Base-by-base conservation (phyloP, 1,139 yeast species). In the Trichomonascaceae sp. region DNA sequence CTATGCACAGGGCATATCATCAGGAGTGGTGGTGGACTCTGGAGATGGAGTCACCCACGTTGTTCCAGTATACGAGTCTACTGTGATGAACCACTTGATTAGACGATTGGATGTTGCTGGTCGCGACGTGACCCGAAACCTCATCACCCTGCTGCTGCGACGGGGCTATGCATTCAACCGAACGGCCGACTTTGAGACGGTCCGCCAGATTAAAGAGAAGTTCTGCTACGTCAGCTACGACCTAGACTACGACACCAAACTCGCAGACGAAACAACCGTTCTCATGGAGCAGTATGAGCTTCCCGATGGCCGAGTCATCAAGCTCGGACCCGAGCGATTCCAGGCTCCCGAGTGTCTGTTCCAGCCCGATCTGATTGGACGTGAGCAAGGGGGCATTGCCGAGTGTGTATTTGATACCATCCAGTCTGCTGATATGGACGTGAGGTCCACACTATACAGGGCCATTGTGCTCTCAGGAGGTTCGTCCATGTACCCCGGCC, bases 11-110 rank as follows among this genome's bases (percentile, higher is more conserved):
- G 97, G 97, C 38, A 69, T 89, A 48, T 78, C 93, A 27, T 81
- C 95, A 0, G 98, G 98, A 47, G 98, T 89, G n/a, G 98, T 89
- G 37, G 97, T 89, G 20, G 98, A 89, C 59, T 84, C 96, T 3
- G 87, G 89, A 51, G 89, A 77, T 51, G 89, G 89, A 63, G 99
- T 89, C 31, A 89, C 98, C 6, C 98, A 89, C 56, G 79, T 89
- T 60, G 97, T 89, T 20, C 98, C 98, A 13, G 98, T 89, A 29
- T 92, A 89, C 58, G 98, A 89, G 59, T 79, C 93, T 3, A 94
- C 84, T 32, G 98, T 89, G 18, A 71, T 89, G 56, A 89, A 84
- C 57, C 97, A 92, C 57, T 69, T 85, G 51, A 89, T 96, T 5
- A 74, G 77, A 52, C 75, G 98, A 56, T 67, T 89, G 50, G 96